Evolutionary conservation across 73 alveolate species (phyloP).

Genomic region (Paramecium caudatum): DNA sequence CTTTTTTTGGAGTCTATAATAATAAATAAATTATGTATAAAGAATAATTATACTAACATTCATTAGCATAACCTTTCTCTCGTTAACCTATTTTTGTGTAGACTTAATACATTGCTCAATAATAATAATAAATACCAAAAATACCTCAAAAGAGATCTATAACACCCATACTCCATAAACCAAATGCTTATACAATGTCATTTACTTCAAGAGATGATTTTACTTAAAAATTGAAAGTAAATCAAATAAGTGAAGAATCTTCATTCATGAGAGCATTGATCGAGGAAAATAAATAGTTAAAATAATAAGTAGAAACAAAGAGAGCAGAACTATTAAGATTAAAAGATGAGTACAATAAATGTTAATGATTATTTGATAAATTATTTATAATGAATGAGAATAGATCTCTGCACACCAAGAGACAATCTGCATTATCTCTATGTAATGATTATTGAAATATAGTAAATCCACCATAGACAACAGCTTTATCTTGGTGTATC

Average conservation of each 20-base stretch:
- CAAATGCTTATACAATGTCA: conserved; percentile 22
- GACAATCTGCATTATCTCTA: conserved; percentile 39
- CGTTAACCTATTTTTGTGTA: neutral
- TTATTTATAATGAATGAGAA: conserved; percentile 47
- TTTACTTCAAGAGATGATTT: conserved; percentile 5
- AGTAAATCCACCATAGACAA: conserved; percentile 52
- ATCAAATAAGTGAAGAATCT: neutral
- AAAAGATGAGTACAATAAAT: neutral
- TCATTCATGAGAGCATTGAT: conserved; percentile 25
- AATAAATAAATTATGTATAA: neutral
- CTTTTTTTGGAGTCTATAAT: too few relatives aligned
- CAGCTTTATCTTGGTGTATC: conserved; percentile 64
- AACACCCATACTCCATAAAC: neutral
- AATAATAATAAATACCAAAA: neutral
- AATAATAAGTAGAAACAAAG: neutral
- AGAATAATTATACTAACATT: neutral
- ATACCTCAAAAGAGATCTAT: neutral
- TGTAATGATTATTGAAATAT: neutral
- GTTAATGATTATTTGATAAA: neutral
- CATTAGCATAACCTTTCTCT: neutral
- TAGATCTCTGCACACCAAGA: conserved; percentile 34
- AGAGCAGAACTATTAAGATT: conserved; percentile 23
- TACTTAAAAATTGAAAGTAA: neutral
- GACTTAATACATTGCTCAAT: neutral
- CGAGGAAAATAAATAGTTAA: neutral